phyloP scores from a whole-genome alignment of 83 land plant genomes.

The Diphasiastrum complanatum region DNA sequence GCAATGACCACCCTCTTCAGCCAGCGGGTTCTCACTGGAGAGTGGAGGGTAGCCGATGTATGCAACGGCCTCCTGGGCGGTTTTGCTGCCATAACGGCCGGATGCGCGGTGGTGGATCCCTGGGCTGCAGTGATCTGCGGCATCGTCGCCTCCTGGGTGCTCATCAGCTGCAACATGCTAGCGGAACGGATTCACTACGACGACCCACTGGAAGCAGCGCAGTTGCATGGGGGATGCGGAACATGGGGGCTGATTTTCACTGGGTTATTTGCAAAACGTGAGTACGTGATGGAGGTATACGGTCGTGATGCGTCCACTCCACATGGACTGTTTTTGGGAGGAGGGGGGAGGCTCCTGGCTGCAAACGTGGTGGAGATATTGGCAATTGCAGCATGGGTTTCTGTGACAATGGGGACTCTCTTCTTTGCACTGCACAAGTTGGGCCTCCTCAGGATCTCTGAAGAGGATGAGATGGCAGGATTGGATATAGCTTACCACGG shows the following conservation, averaged over 20 bases:
- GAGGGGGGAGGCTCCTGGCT: slow-evolving; percentile 60
- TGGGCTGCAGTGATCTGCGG: slow-evolving; percentile 57
- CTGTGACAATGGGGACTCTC: slow-evolving; percentile 59
- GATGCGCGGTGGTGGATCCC: slow-evolving; percentile 56
- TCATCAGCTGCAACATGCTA: slow-evolving; percentile 47
- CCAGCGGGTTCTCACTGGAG: slow-evolving; percentile 38
- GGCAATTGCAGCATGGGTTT: slow-evolving; percentile 54
- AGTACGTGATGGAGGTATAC: slow-evolving; percentile 39
- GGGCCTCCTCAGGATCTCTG: slow-evolving; percentile 42
- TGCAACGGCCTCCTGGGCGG: slow-evolving; percentile 62
- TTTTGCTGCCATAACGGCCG: slow-evolving; percentile 57
- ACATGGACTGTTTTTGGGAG: slow-evolving; percentile 81
- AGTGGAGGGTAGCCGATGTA: slow-evolving; percentile 52
- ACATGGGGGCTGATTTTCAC: slow-evolving; percentile 70
- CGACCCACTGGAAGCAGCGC: slow-evolving; percentile 74
- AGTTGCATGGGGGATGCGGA: slow-evolving; percentile 72
- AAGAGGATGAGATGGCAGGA: slow-evolving; percentile 66
- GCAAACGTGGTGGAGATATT: slow-evolving; percentile 60
- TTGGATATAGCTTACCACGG: slow-evolving; percentile 71
- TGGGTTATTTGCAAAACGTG: slow-evolving; percentile 54
- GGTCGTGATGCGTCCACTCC: slow-evolving; percentile 19
- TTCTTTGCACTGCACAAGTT: slow-evolving; percentile 49
- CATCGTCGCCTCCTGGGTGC: slow-evolving; percentile 46
- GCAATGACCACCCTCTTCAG: slow-evolving; percentile 49
- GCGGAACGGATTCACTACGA: slow-evolving; percentile 41